Evolutionary conservation across 768 basidiomycete species (phyloP).

Genomic region (Rubroboletus pulcherrimus): DNA sequence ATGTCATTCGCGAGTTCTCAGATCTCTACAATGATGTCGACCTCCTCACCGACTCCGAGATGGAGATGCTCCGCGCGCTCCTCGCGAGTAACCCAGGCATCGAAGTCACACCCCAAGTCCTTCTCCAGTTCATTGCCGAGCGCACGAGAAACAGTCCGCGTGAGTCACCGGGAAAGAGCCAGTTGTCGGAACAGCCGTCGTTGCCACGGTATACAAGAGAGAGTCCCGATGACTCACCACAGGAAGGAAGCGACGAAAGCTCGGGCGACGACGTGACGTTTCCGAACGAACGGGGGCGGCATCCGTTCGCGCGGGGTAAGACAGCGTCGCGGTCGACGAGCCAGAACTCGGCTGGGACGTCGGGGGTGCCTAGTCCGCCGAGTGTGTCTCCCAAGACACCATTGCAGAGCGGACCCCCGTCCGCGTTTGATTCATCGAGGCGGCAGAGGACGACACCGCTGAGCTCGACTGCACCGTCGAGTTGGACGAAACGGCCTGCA

Average conservation of each 20-base stretch:
- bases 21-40: constrained; percentile 55
- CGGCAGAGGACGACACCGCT: constrained; percentile 72
- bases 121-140: constrained; percentile 62
- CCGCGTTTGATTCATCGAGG: constrained; percentile 66
- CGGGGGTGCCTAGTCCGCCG: constrained; percentile 44
- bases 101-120: constrained; percentile 63
- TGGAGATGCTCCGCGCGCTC: constrained; percentile 53
- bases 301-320: constrained; percentile 19
- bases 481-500: constrained; percentile 66
- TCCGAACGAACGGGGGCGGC: constrained; percentile 39
- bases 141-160: constrained; percentile 43
- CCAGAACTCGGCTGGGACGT: constrained; percentile 46
- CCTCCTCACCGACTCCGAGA: constrained; percentile 64
- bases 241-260: constrained; percentile 33
- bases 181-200: constrained; percentile 7
- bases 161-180: constrained; percentile 23
- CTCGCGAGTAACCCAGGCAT: constrained; percentile 58
- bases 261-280: constrained; percentile 34
- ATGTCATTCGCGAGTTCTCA: constrained; percentile 63
- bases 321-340: constrained; percentile 54
- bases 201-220: constrained; percentile 16
- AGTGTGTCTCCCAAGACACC: constrained; percentile 57
- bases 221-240: constrained; percentile 34
- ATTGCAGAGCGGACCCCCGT: constrained; percentile 37
- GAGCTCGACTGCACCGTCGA: constrained; percentile 58